Percentiles rank a stretch among this genome's conserved stretches.
phyloP scores from a whole-genome alignment of 108 stramenopile genomes.

The Pseudonitzschia multiseries region DNA sequence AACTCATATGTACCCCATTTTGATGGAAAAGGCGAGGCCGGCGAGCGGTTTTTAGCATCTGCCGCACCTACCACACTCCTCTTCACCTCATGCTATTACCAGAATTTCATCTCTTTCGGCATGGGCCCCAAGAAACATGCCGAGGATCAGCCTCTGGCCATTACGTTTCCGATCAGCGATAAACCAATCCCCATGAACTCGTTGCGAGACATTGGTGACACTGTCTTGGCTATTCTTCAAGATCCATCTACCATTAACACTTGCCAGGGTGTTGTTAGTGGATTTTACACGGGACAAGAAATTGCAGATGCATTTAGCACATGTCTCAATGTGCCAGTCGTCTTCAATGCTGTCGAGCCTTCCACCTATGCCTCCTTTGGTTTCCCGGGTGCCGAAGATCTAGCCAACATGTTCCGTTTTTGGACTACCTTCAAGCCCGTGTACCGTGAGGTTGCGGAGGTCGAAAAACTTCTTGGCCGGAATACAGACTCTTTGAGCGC shows the following conservation, averaged over 20 bases:
- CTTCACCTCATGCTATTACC: background rate
- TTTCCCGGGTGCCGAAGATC: constrained; percentile 18
- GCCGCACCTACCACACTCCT: background rate
- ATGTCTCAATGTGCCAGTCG: background rate
- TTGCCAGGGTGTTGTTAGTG: background rate
- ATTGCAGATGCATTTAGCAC: constrained; percentile 4
- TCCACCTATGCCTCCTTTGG: constrained; percentile 12
- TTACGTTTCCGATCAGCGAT: constrained; percentile 18
- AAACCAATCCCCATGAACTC: constrained; percentile 10
- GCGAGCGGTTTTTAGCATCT: background rate
- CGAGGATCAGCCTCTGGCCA: background rate
- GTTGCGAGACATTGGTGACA: background rate
- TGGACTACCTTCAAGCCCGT: too few species aligned
- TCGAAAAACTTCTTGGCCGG: too few species aligned
- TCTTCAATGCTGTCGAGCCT: constrained; percentile 3
- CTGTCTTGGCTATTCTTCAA: background rate
- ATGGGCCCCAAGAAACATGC: background rate
- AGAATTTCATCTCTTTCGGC: background rate
- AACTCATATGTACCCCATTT: constrained; percentile 17
- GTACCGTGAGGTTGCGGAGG: too few species aligned
- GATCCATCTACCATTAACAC: background rate
- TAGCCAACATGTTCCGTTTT: constrained; percentile 18
- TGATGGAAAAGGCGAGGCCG: constrained; percentile 21
- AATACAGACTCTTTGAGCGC: too few species aligned
- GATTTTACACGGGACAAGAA: background rate